Percentiles rank a stretch among this genome's conserved stretches.
These are phyloP conservation scores for Xerocomellus intermedius DNA, from an alignment of 768 basidiomycete species.

Conservation along the genomic window DNA sequence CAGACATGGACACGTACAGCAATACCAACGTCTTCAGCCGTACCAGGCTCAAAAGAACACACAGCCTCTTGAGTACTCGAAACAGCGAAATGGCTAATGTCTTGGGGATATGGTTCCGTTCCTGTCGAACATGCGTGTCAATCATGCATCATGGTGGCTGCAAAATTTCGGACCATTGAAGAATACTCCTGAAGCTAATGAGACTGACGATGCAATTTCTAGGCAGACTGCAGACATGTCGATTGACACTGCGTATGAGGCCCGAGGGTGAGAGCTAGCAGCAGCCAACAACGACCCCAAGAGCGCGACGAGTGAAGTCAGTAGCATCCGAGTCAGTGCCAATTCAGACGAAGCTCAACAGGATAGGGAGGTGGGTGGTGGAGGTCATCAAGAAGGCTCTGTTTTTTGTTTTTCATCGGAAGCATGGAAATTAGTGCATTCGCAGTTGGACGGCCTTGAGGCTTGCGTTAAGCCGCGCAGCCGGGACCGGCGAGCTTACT, in stretches of 20 bases:
- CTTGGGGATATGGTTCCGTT: slow-evolving; percentile 35
- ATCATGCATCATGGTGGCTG: neutral
- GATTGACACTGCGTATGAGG: neutral
- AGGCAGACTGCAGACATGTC: slow-evolving; percentile 14
- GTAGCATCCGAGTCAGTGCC: neutral
- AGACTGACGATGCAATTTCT: slow-evolving; percentile 23
- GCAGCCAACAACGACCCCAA: slow-evolving; percentile 7
- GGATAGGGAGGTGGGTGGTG: slow-evolving; percentile 3
- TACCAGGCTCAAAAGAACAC: slow-evolving; percentile 61
- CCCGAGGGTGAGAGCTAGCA: neutral
- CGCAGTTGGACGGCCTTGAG: slow-evolving; percentile 9
- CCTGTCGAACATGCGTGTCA: slow-evolving; percentile 16
- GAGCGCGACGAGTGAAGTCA: slow-evolving; percentile 9
- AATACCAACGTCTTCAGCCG: slow-evolving; percentile 48
- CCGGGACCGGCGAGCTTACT: slow-evolving; percentile 1
- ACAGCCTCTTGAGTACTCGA: slow-evolving; percentile 46
- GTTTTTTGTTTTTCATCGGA: slow-evolving; percentile 17
- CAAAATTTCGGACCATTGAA: slow-evolving; percentile 17
- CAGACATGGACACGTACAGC: slow-evolving; percentile 37
- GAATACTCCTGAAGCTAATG: slow-evolving; percentile 21
- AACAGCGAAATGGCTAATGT: slow-evolving; percentile 47
- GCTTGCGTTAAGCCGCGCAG: neutral
- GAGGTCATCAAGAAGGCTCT: slow-evolving; percentile 1
- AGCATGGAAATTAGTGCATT: slow-evolving; percentile 1
- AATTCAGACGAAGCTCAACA: slow-evolving; percentile 5